Percentiles rank a stretch among this genome's conserved stretches.
phyloP scores from a whole-genome alignment of 169 alveolate genomes.

The Cryptosporidium viatorum region DNA sequence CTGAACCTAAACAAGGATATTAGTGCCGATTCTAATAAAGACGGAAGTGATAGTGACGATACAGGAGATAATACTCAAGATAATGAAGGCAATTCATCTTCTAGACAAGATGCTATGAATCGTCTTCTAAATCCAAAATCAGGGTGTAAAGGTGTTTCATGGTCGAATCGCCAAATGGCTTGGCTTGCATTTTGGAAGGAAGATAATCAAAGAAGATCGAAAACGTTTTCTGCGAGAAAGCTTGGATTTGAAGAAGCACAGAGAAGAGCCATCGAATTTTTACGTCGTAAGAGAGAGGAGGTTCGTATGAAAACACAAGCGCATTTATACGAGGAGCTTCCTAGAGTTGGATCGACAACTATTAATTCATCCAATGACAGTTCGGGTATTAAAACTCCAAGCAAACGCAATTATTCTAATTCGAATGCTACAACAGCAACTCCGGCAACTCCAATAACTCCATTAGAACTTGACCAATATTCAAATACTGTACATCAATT shows the following conservation, averaged over 20 bases:
- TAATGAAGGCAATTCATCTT: conserved; percentile 24
- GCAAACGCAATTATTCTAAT: conserved; percentile 18
- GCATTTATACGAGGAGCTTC: conserved; percentile 73
- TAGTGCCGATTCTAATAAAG: conserved; percentile 18
- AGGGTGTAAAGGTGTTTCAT: conserved; percentile 74
- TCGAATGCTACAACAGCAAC: conserved; percentile 54
- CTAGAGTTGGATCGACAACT: conserved; percentile 43
- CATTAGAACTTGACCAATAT: conserved; percentile 51
- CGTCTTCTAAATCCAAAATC: conserved; percentile 72
- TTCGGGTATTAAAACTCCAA: conserved; percentile 44
- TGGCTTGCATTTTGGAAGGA: conserved; percentile 77
- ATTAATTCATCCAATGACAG: conserved; percentile 19
- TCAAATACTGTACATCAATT: conserved; percentile 19
- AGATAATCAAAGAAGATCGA: conserved; percentile 69
- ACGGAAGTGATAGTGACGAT: conserved; percentile 15
- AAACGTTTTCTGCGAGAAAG: conserved; percentile 70
- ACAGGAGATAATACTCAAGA: conserved; percentile 48
- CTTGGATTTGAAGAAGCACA: conserved; percentile 75
- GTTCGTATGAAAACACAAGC: conserved; percentile 73
- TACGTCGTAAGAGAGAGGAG: conserved; percentile 69
- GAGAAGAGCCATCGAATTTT: conserved; percentile 69
- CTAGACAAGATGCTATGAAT: conserved; percentile 74
- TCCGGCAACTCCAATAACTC: conserved; percentile 67
- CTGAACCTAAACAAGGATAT: not conserved
- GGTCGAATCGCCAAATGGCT: conserved; percentile 76